Base-by-base conservation (phyloP, 345 rosid genomes). In the Capsella bursapastoris region DNA sequence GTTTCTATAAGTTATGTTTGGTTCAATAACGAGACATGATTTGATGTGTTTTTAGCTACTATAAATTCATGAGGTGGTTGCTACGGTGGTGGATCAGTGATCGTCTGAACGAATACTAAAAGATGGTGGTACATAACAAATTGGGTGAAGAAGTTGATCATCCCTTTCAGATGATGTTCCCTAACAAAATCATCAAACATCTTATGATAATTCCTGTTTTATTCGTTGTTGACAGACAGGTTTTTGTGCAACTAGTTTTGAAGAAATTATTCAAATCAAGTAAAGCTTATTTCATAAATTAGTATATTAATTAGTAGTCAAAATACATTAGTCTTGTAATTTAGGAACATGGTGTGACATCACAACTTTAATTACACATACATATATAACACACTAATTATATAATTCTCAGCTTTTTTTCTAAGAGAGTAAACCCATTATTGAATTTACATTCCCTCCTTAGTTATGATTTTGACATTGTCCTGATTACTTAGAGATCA, bases 401-500 rank as follows among this genome's bases (percentile, higher is more conserved):
- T 15, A 48, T 10, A 27, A 9, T 27, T 43, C 18, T 22, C 1
- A 11, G 3, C 11, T 43, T 43, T 32, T 43, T 32, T 37, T n/a
- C n/a, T 45, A 58, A 74, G 58, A 38, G 4, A n/a, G 68, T 53
- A 67, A 41, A 35, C 16, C 14, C 79, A 12, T 52, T 62, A 14
- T 44, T 44, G 8, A 25, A 70, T 70, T 70, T 77, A 77, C 71
- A 70, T 44, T 55, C 22, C 8, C 27, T 71, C 56, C 15, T 47
- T 18, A 29, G 6, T 8, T 29, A 2, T 31, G 49, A 7, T 37
- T 6, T 8, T 40, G 6, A 49, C 62, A 78, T 0, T 57, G 55
- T 28, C 49, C 25, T 67, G 49, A 18, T 3, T 28, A 16, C 14
- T 52, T 61, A 78, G 47, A 72, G 77, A 11, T 72, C 76, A 50